Percentiles rank a stretch among this genome's conserved stretches.
phyloP scores from a whole-genome alignment of 768 basidiomycete genomes.

The Artomyces pyxidatus region DNA sequence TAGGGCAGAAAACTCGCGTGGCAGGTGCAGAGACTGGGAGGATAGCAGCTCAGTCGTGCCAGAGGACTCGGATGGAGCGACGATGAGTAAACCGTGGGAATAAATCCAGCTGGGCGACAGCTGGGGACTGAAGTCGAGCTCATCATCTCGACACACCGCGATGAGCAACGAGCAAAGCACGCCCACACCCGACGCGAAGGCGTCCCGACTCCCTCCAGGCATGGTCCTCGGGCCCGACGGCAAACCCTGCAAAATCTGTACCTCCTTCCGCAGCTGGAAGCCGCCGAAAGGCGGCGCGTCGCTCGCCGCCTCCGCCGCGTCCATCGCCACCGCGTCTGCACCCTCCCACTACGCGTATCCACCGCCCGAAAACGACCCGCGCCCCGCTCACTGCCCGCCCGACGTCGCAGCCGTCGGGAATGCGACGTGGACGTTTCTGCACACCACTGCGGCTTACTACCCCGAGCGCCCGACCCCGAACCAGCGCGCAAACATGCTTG shows the following conservation, averaged over 20 bases:
- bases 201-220: conserved; percentile 70
- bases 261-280: conserved; percentile 68
- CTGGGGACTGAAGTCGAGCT: no score
- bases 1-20: no score
- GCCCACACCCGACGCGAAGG: no score
- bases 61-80: no score
- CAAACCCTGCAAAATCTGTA: conserved; percentile 91
- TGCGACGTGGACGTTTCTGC: conserved; percentile 95
- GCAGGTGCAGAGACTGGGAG: no score
- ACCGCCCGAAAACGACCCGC: conserved; percentile 30
- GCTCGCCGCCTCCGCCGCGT: conserved; percentile 26
- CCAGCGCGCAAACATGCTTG: conserved; percentile 80
- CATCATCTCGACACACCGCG: no score
- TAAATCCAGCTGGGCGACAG: no score
- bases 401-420: conserved; percentile 86
- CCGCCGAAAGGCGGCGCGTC: conserved; percentile 29
- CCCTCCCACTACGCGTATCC: conserved; percentile 34
- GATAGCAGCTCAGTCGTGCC: no score
- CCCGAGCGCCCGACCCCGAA: conserved; percentile 68
- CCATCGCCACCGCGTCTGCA: conserved; percentile 18
- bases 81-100: no score
- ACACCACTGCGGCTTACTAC: conserved; percentile 93
- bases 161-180: no score
- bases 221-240: conserved; percentile 90
- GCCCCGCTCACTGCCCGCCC: conserved; percentile 71